phyloP scores from a whole-genome alignment of 805 yeast genomes.

The Saturnispora hagleri region DNA sequence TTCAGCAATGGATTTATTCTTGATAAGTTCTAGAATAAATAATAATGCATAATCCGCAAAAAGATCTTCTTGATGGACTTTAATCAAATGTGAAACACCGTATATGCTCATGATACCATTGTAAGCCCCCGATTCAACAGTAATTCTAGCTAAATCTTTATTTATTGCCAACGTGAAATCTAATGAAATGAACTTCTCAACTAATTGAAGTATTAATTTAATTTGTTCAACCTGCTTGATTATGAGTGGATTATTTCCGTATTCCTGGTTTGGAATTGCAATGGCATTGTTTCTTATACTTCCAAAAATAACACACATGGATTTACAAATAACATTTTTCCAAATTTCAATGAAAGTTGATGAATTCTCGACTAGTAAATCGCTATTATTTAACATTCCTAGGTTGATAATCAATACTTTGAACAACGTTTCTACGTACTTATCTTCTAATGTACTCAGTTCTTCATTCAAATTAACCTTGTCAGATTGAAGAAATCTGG shows the following conservation, averaged over 20 bases:
- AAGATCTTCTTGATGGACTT: conserved; percentile 52
- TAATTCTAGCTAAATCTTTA: conserved; percentile 39
- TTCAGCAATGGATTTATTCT: conserved; percentile 55
- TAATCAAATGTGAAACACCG: conserved; percentile 55
- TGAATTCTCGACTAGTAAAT: conserved; percentile 37
- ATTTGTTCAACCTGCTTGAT: conserved; percentile 56
- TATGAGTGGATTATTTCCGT: conserved; percentile 28
- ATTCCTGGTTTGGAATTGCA: conserved; percentile 30
- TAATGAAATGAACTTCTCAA: conserved; percentile 46
- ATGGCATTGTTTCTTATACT: conserved; percentile 51
- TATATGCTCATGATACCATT: conserved; percentile 55
- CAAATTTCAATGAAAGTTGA: conserved; percentile 49
- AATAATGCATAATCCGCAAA: conserved; percentile 65
- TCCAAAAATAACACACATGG: conserved; percentile 50
- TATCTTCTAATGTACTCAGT: conserved; percentile 30
- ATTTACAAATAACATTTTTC: conserved; percentile 54
- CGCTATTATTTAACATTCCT: conserved; percentile 31
- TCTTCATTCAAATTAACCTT: conserved; percentile 40
- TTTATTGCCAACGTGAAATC: conserved; percentile 41
- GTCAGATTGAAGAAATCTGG: conserved; percentile 39
- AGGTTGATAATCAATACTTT: conserved; percentile 46
- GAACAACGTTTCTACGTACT: conserved; percentile 49
- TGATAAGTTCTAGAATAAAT: conserved; percentile 60
- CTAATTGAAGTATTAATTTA: conserved; percentile 50
- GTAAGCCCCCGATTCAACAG: conserved; percentile 52